A percentile compares a stretch with the other conserved stretches of the same genome.
These are phyloP conservation scores for Plasmodium cynomolgi DNA, from an alignment of 169 alveolate genomes.

Conservation along the genomic window DNA sequence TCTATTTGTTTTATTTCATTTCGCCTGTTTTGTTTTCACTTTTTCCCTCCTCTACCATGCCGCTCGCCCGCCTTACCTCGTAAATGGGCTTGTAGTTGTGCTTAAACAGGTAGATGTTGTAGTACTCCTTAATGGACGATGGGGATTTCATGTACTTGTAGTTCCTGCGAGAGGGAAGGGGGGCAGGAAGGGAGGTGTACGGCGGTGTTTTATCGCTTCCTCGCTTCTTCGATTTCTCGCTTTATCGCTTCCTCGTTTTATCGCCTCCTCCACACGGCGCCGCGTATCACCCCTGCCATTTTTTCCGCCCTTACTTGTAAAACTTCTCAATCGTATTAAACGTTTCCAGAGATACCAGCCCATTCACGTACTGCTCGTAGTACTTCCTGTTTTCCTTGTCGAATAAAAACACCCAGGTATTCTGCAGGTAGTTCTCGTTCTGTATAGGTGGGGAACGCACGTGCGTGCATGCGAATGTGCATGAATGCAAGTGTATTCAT, in stretches of 20 bases:
- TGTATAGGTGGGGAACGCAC: neutral
- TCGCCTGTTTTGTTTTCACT: neutral
- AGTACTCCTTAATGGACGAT: conserved; percentile 52
- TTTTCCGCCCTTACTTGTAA: conserved; percentile 47
- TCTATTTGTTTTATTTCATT: neutral
- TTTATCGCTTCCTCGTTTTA: neutral
- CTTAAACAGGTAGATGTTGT: conserved; percentile 66
- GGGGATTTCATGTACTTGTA: conserved; percentile 73
- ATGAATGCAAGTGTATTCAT: neutral
- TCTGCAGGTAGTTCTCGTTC: conserved; percentile 55
- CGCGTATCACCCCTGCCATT: neutral
- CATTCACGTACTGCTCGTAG: conserved; percentile 35
- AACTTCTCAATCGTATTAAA: conserved; percentile 66
- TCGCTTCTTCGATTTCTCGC: neutral
- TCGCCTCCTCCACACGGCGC: neutral
- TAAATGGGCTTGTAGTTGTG: conserved; percentile 43
- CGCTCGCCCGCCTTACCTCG: conserved; percentile 21
- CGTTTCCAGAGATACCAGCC: conserved; percentile 31
- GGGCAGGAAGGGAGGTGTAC: neutral
- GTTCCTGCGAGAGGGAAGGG: conserved; percentile 22
- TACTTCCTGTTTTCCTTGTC: conserved; percentile 49
- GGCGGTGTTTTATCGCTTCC: neutral
- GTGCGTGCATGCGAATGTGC: neutral
- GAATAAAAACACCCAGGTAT: conserved; percentile 59
- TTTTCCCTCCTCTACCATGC: neutral